Conservation (phyloP, 148 eudicot genomes). For the Heliamphora exappendiculata region DNA sequence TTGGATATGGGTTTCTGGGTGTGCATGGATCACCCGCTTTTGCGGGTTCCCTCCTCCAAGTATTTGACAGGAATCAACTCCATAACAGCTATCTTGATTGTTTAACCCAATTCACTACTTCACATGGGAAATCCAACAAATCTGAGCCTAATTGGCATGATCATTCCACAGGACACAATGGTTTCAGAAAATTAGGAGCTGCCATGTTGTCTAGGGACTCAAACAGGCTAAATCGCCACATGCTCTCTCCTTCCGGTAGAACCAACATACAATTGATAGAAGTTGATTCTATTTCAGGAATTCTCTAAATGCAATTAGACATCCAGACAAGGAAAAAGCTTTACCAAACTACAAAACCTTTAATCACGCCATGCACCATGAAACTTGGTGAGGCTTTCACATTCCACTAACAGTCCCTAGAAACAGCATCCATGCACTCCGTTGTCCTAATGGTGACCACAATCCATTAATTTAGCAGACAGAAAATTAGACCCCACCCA, state of each 20-base stretch:
- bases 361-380: background rate
- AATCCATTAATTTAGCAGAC: background rate
- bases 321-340: background rate
- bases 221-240: background rate
- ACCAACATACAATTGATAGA: background rate
- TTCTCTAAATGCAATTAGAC: background rate
- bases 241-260: background rate
- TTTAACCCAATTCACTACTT: too few relatives aligned
- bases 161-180: too few relatives aligned
- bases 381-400: background rate
- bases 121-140: too few relatives aligned
- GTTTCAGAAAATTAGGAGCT: too few relatives aligned
- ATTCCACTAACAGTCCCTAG: background rate
- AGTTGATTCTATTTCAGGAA: background rate
- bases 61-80: too few relatives aligned
- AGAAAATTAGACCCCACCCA: background rate
- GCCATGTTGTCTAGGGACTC: too few relatives aligned
- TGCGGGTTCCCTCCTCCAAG: too few relatives aligned
- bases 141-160: too few relatives aligned
- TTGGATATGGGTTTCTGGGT: too few relatives aligned
- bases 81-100: too few relatives aligned
- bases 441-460: background rate
- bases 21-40: too few relatives aligned
- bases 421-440: background rate
- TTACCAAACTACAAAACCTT: background rate